Evolutionary conservation across 169 alveolate species (phyloP).

Genomic region (Eimeria zaria): DNA sequence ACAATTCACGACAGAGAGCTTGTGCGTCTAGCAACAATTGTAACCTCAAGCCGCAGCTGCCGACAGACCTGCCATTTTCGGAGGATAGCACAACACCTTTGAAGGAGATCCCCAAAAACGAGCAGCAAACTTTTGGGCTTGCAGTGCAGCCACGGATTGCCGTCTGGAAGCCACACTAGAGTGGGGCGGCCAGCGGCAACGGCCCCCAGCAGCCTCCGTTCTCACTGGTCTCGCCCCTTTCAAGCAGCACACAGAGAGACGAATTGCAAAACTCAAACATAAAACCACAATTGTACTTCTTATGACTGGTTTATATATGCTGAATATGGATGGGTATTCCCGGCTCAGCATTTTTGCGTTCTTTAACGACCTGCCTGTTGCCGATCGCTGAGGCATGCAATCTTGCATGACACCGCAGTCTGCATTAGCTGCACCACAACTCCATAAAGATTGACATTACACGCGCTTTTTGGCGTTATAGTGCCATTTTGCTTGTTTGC

Average conservation of each 20-base stretch:
- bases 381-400: neutral
- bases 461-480: too few relatives aligned
- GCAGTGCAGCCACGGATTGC: constrained; percentile 10
- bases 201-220: constrained; percentile 45
- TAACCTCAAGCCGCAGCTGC: neutral
- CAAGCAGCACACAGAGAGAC: neutral
- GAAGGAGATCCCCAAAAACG: constrained; percentile 72
- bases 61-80: constrained; percentile 70
- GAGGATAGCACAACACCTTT: constrained; percentile 58
- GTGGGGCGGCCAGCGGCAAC: constrained; percentile 68
- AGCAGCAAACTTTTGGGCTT: constrained; percentile 46
- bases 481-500: too few relatives aligned
- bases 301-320: neutral
- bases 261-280: neutral
- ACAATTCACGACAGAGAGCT: neutral
- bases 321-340: neutral
- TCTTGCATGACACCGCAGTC: neutral
- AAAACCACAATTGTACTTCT: neutral
- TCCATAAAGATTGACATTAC: neutral
- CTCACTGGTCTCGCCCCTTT: neutral
- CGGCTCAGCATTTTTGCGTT: neutral
- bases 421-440: neutral
- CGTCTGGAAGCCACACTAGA: constrained; percentile 44
- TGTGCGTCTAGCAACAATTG: constrained; percentile 6
- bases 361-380: neutral